phyloP scores from a whole-genome alignment of 176 grass and related monocot species.

The Calamus simplicifolius region DNA sequence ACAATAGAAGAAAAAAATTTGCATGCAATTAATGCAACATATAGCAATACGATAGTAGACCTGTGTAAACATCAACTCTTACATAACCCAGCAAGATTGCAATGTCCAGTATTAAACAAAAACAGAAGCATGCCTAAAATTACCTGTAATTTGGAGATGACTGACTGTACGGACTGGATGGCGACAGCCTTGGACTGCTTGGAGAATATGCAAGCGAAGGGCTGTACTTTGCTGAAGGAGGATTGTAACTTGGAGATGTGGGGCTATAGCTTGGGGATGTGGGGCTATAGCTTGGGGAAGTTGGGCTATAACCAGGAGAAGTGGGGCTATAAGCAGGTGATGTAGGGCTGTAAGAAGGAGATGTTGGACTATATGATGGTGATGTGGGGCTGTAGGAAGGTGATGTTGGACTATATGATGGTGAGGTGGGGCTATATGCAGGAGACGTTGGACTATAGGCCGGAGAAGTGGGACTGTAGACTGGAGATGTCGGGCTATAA shows the following conservation, averaged over 20 bases:
- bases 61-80: too few relatives aligned
- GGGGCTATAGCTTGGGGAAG: conserved; percentile 55
- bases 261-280: conserved; percentile 56
- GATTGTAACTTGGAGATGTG: conserved; percentile 44
- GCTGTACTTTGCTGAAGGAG: conserved; percentile 74
- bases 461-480: conserved; percentile 45
- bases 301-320: conserved; percentile 50
- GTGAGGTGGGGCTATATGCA: conserved; percentile 34
- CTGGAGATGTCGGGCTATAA: conserved; percentile 45
- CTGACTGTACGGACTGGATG: conserved; percentile 47
- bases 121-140: too few relatives aligned
- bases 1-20: background rate
- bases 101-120: too few relatives aligned
- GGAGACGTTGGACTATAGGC: conserved; percentile 44
- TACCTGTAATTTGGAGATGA: conserved; percentile 76
- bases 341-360: conserved; percentile 62
- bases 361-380: conserved; percentile 55
- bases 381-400: conserved; percentile 44
- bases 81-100: too few relatives aligned
- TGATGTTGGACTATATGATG: conserved; percentile 43
- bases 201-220: conserved; percentile 87
- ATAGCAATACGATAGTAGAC: too few relatives aligned
- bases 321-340: conserved; percentile 69
- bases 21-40: too few relatives aligned
- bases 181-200: conserved; percentile 42